These are phyloP conservation scores for Diplocarpon rosae DNA, from an alignment of 2,329 filamentous ascomycete species.

Conservation along the genomic window DNA sequence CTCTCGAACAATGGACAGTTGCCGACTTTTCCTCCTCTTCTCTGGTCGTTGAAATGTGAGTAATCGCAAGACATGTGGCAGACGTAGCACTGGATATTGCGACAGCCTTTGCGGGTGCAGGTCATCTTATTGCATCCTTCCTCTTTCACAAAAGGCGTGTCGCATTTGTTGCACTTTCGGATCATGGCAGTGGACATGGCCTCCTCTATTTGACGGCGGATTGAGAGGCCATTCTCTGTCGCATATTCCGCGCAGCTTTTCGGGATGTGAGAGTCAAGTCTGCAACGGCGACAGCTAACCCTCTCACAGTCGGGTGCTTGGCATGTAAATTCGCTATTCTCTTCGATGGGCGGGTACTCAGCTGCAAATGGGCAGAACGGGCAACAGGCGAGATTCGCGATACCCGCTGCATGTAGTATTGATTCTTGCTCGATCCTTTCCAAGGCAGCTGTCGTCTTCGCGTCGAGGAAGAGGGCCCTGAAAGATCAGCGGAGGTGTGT, in stretches of 20 bases:
- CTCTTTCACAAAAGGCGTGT: slow-evolving; percentile 61
- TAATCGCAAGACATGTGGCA: slow-evolving; percentile 59
- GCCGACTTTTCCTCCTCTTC: slow-evolving; percentile 35
- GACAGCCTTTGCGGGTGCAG: slow-evolving; percentile 46
- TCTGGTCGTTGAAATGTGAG: slow-evolving; percentile 53
- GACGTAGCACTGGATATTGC: slow-evolving; percentile 53
- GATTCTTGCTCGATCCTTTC: slow-evolving; percentile 62
- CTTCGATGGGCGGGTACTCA: slow-evolving; percentile 55
- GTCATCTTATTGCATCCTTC: slow-evolving; percentile 76
- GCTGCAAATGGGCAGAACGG: slow-evolving; percentile 76
- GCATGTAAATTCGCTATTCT: slow-evolving; percentile 66
- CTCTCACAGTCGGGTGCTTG: slow-evolving; percentile 51
- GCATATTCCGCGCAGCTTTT: slow-evolving; percentile 58
- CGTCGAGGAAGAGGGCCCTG: slow-evolving; percentile 34
- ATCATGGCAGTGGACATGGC: slow-evolving; percentile 75
- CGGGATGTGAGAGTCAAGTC: slow-evolving; percentile 58
- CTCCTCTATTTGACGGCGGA: slow-evolving; percentile 64
- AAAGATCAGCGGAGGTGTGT: slow-evolving; percentile 10
- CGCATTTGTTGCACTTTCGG: slow-evolving; percentile 59
- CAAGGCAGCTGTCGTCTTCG: slow-evolving; percentile 48
- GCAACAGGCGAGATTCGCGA: slow-evolving; percentile 64
- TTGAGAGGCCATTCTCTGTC: slow-evolving; percentile 45
- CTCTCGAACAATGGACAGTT: slow-evolving; percentile 61
- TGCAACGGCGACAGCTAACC: slow-evolving; percentile 58
- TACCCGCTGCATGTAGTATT: slow-evolving; percentile 54